Conservation (phyloP, 495 filamentous ascomycete species). For the Corynascus novoguineensis region DNA sequence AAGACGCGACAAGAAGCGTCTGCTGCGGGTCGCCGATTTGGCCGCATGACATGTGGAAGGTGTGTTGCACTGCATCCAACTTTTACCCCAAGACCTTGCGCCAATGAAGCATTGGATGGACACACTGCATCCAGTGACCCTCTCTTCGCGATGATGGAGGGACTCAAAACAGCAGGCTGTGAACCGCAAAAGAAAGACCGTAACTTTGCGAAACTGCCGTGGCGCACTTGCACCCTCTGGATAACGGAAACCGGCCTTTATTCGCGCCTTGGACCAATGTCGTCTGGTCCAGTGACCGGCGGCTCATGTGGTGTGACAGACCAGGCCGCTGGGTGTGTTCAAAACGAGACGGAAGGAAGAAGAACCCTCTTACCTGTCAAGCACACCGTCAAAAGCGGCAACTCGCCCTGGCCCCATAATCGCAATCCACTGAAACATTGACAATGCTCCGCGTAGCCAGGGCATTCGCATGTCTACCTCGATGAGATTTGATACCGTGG, state of each 20-base stretch:
- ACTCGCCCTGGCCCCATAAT: constrained; percentile 67
- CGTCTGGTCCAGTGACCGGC: constrained; percentile 38
- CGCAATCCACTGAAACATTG: constrained; percentile 65
- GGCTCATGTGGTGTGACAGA: constrained; percentile 37
- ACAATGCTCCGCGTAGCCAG: constrained; percentile 68
- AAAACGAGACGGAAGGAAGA: constrained; percentile 25
- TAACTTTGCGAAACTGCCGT: constrained; percentile 19
- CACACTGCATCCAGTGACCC: constrained; percentile 20
- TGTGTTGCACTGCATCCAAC: constrained; percentile 33
- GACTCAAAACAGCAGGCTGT: constrained; percentile 1
- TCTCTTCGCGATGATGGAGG: background rate
- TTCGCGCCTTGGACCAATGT: constrained; percentile 18
- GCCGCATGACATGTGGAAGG: constrained; percentile 32
- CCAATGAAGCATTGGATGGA: constrained; percentile 27
- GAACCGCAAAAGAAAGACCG: constrained; percentile 1
- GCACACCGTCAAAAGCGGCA: constrained; percentile 64
- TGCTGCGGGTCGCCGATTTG: constrained; percentile 33
- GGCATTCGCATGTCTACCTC: constrained; percentile 75
- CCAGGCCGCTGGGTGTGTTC: constrained; percentile 5
- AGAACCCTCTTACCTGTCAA: constrained; percentile 75
- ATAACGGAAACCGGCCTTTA: constrained; percentile 19
- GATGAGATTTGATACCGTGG: constrained; percentile 61
- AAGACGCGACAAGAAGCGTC: constrained; percentile 13
- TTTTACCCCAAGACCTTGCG: constrained; percentile 29
- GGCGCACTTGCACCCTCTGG: constrained; percentile 32